These are phyloP conservation scores for Ulmus americana DNA, from an alignment of 331 rosid genomes.

Conservation along the genomic window DNA sequence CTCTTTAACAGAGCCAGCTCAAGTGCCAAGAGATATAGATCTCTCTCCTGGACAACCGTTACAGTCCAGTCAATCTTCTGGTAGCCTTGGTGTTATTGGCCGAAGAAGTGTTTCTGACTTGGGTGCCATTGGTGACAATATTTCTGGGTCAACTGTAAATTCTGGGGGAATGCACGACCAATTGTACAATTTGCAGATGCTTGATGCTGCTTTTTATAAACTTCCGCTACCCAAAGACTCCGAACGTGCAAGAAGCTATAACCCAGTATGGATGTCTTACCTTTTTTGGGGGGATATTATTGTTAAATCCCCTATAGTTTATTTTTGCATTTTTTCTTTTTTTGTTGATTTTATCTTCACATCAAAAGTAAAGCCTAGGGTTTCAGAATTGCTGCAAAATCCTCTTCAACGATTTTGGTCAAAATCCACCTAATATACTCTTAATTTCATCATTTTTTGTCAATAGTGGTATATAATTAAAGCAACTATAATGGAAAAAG, in stretches of 20 bases:
- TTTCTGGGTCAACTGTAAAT: constrained; percentile 45
- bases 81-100: constrained; percentile 88
- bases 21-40: constrained; percentile 65
- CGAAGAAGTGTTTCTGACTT: constrained; percentile 83
- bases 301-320: neutral
- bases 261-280: constrained; percentile 55
- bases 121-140: constrained; percentile 82
- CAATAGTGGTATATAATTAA: neutral
- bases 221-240: constrained; percentile 89
- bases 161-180: constrained; percentile 75
- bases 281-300: neutral
- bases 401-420: too few relatives aligned
- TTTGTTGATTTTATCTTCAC: neutral
- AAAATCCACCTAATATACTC: too few relatives aligned
- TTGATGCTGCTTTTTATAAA: constrained; percentile 71
- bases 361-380: too few relatives aligned
- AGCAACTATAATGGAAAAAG: neutral
- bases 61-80: constrained; percentile 65
- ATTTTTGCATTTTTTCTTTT: constrained; percentile 6
- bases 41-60: constrained; percentile 87
- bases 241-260: constrained; percentile 76
- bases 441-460: neutral
- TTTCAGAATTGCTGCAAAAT: too few relatives aligned
- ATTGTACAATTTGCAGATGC: constrained; percentile 69
- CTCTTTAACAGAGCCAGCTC: constrained; percentile 59